phyloP scores from a whole-genome alignment of 1,284 basidiomycete genomes.

The Ceratobasidium sp. region DNA sequence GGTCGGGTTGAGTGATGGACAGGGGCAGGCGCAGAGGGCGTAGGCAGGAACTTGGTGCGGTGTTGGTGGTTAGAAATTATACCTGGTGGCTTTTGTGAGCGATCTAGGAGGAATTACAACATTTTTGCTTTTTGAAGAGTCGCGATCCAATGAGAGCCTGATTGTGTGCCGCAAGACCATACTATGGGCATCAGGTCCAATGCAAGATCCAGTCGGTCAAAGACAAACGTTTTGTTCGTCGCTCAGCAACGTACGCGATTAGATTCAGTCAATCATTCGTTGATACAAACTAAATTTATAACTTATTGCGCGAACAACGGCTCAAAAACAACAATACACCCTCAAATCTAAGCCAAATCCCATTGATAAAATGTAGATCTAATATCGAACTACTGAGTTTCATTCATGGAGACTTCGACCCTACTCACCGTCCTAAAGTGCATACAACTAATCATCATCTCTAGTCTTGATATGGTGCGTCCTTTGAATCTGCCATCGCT shows the following conservation, averaged over 20 bases:
- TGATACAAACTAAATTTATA: background rate
- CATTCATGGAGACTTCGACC: background rate
- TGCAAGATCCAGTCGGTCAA: no score
- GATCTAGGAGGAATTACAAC: background rate
- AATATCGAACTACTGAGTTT: background rate
- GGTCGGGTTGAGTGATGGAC: constrained; percentile 14
- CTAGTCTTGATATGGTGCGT: constrained; percentile 41
- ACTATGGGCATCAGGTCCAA: no score
- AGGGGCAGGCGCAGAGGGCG: background rate
- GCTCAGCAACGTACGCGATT: background rate
- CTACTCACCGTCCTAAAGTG: background rate
- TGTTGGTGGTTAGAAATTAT: background rate
- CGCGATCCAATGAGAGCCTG: background rate
- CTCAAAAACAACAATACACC: background rate
- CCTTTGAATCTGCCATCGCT: constrained; percentile 37
- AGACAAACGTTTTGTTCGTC: background rate
- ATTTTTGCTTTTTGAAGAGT: background rate
- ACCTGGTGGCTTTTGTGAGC: background rate
- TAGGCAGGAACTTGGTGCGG: background rate
- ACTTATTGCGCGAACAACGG: background rate
- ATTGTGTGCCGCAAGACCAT: no score
- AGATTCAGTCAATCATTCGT: background rate
- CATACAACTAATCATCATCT: constrained; percentile 30
- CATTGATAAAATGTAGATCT: background rate
- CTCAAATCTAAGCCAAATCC: background rate